These are phyloP conservation scores for Colletotrichum salicis DNA, from an alignment of 2,329 filamentous ascomycete species.

Conservation along the genomic window DNA sequence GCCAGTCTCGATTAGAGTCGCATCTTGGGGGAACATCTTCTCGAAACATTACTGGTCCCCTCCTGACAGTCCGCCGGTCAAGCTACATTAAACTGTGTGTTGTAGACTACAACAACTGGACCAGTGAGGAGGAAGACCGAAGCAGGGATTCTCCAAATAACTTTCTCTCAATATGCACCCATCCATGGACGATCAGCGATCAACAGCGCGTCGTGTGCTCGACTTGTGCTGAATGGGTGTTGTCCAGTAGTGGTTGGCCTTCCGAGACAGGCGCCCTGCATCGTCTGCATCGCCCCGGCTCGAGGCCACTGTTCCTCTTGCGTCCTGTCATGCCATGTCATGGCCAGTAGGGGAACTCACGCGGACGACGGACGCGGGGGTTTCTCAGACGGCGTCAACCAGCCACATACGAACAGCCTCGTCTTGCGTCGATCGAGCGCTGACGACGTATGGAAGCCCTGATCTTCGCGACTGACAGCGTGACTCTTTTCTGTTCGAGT, in stretches of 20 bases:
- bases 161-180: not conserved
- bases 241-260: not conserved
- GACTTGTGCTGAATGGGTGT: not conserved
- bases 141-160: slow-evolving; percentile 29
- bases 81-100: slow-evolving; percentile 2
- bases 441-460: not conserved
- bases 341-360: slow-evolving; percentile 3
- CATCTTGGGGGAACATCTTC: not conserved
- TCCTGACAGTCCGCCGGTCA: not conserved
- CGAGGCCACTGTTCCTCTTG: slow-evolving; percentile 5
- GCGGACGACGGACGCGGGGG: slow-evolving; percentile 7
- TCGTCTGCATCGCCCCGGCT: not conserved
- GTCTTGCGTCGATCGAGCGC: not conserved
- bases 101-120: not conserved
- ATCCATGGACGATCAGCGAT: slow-evolving; percentile 6
- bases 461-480: not conserved
- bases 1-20: not conserved
- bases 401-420: not conserved
- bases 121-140: not conserved
- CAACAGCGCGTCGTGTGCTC: not conserved
- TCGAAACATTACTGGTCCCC: not conserved
- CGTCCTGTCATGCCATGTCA: not conserved
- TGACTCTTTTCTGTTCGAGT: not conserved
- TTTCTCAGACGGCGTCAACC: not conserved
- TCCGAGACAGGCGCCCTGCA: slow-evolving; percentile 10